These are phyloP conservation scores for Discostella pseudostelligera DNA, from an alignment of 108 stramenopile species.

Conservation along the genomic window DNA sequence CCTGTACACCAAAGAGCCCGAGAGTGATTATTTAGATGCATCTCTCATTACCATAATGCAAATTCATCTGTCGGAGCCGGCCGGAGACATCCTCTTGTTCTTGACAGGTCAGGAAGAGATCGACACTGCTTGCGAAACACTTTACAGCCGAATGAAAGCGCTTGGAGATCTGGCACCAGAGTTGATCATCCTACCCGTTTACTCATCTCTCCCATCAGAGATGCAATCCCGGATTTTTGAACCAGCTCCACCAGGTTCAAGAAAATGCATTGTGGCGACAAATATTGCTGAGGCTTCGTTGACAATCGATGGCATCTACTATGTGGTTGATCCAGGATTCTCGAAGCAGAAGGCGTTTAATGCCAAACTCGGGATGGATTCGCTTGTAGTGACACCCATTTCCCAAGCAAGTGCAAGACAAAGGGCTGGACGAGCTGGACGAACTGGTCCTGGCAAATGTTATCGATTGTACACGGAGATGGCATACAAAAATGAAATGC, in stretches of 20 bases:
- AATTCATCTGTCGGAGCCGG: conserved; percentile 96
- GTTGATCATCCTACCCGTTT: conserved; percentile 96
- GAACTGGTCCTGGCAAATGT: conserved; percentile 98
- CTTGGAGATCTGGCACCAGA: conserved; percentile 95
- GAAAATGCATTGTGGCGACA: conserved; percentile 97
- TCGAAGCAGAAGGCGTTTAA: conserved; percentile 98
- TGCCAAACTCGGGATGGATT: conserved; percentile 97
- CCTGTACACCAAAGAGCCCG: conserved; percentile 97
- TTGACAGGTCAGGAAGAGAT: conserved; percentile 99
- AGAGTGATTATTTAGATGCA: conserved; percentile 96
- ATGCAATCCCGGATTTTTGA: conserved; percentile 99
- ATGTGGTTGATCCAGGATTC: conserved; percentile 99
- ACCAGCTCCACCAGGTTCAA: conserved; percentile 91
- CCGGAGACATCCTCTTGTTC: conserved; percentile 95
- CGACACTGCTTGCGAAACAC: conserved; percentile 97
- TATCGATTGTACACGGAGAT: conserved; percentile 97
- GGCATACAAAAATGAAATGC: conserved; percentile 93
- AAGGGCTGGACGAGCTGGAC: conserved; percentile 93
- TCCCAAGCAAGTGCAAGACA: conserved; percentile 95
- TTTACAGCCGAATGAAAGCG: conserved; percentile 95
- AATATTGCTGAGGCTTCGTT: conserved; percentile 99
- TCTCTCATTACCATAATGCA: conserved; percentile 97
- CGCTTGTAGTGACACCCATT: conserved; percentile 96
- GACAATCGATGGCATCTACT: conserved; percentile 99
- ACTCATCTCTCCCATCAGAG: conserved; percentile 95